These are phyloP conservation scores for Aspergillus novoparasiticus DNA, from an alignment of 2,329 filamentous ascomycete species.

Conservation along the genomic window DNA sequence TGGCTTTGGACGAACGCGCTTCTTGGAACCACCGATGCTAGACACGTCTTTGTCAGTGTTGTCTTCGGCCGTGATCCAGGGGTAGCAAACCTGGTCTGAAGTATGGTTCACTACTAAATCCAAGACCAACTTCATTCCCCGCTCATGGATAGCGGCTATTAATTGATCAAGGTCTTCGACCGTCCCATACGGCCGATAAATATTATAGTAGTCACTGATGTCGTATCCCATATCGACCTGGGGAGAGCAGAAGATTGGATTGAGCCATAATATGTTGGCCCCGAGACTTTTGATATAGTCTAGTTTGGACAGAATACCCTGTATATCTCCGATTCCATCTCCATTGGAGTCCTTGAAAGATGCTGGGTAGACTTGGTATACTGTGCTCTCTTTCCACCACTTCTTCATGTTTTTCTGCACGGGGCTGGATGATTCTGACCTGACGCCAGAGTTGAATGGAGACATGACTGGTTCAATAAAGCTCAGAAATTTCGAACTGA, in stretches of 20 bases:
- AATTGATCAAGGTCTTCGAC: constrained; percentile 65
- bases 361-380: constrained; percentile 62
- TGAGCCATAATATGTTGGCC: constrained; percentile 61
- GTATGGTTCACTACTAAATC: constrained; percentile 79
- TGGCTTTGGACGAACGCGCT: constrained; percentile 61
- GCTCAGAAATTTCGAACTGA: neutral
- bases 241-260: constrained; percentile 53
- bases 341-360: constrained; percentile 54
- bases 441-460: neutral
- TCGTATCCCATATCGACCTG: constrained; percentile 58
- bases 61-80: constrained; percentile 35
- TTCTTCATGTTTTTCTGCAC: neutral
- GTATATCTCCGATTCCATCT: constrained; percentile 64
- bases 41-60: neutral
- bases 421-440: neutral
- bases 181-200: constrained; percentile 66
- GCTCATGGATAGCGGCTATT: constrained; percentile 60
- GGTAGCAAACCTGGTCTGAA: constrained; percentile 54
- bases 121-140: constrained; percentile 69
- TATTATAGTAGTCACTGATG: constrained; percentile 63
- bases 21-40: constrained; percentile 60
- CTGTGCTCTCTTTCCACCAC: constrained; percentile 61
- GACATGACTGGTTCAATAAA: neutral
- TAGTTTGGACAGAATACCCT: constrained; percentile 63
- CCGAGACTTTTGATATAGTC: constrained; percentile 65